These are phyloP conservation scores for Eucalyptus fibrosa DNA, from an alignment of 345 rosid genomes.

Conservation along the genomic window DNA sequence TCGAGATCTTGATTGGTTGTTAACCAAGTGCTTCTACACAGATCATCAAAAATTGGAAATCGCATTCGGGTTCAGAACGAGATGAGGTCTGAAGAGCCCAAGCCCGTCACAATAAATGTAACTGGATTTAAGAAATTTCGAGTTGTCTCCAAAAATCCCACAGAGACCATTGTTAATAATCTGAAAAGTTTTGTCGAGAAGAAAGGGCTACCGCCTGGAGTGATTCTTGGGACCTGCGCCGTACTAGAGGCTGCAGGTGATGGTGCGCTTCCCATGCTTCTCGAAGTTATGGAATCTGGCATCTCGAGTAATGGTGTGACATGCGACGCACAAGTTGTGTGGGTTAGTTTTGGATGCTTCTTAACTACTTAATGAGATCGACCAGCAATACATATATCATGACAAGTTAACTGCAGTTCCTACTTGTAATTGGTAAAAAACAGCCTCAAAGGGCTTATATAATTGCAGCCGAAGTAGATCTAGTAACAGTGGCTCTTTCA, in stretches of 20 bases:
- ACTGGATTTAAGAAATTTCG: conserved; percentile 80
- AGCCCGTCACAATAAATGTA: conserved; percentile 40
- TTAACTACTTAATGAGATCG: not conserved
- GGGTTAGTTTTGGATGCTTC: conserved; percentile 25
- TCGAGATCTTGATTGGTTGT: not conserved
- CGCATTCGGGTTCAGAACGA: conserved; percentile 4
- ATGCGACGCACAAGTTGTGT: conserved; percentile 34
- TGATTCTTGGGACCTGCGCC: conserved; percentile 54
- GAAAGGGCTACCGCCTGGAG: conserved; percentile 51
- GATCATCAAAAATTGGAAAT: conserved; percentile 16
- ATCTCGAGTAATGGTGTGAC: conserved; percentile 6
- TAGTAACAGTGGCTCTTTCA: not conserved
- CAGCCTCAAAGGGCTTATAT: not conserved
- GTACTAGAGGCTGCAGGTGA: conserved; percentile 74
- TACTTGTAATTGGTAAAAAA: not conserved
- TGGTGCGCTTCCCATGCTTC: conserved; percentile 48
- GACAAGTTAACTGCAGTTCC: not conserved
- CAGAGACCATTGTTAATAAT: conserved; percentile 52
- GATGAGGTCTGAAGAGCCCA: conserved; percentile 79
- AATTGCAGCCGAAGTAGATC: not conserved
- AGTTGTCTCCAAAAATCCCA: conserved; percentile 65
- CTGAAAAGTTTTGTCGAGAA: conserved; percentile 37
- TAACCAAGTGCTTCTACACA: not conserved
- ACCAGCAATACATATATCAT: not conserved
- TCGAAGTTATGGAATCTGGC: conserved; percentile 45